A percentile compares a stretch with the other conserved stretches of the same genome.
Evolutionary conservation across 2,329 filamentous ascomycete genomes (phyloP).

Genomic region (Arthrobotrys musiformis): DNA sequence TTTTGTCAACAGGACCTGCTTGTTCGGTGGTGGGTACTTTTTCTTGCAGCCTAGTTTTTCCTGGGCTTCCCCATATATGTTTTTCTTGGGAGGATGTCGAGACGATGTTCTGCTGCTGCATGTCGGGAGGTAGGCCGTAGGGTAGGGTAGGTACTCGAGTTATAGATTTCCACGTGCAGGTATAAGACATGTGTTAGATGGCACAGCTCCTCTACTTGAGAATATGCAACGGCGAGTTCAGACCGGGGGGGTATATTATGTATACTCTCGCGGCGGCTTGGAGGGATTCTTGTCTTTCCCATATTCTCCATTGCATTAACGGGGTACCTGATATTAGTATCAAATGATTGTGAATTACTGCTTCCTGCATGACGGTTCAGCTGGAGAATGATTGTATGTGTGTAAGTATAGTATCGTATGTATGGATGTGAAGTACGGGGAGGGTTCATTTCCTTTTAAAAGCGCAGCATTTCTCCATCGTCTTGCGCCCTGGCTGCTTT

Average conservation of each 20-base stretch:
- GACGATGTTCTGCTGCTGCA: constrained; percentile 29
- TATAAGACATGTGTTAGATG: not conserved
- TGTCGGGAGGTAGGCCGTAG: too few species aligned
- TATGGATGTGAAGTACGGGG: not conserved
- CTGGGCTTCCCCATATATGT: constrained; percentile 17
- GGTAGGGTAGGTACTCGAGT: constrained; percentile 16
- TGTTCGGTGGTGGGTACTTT: constrained; percentile 29
- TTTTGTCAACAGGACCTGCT: constrained; percentile 37
- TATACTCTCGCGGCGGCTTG: not conserved
- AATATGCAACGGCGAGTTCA: constrained; percentile 3
- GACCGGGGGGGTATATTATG: not conserved
- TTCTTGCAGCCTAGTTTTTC: constrained; percentile 40
- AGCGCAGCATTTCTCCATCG: constrained; percentile 40
- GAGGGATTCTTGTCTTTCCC: not conserved
- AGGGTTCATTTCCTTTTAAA: constrained; percentile 33
- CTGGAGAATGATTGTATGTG: constrained; percentile 25
- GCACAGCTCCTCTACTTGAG: not conserved
- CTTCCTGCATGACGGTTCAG: not conserved
- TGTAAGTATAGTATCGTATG: too few species aligned
- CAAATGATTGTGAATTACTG: not conserved
- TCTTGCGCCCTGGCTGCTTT: constrained; percentile 20
- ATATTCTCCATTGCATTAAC: too few species aligned
- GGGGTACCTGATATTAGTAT: not conserved
- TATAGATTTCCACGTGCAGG: constrained; percentile 36
- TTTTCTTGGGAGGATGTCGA: constrained; percentile 11